These are phyloP conservation scores for Nannizzia gypsea DNA, from an alignment of 2,329 filamentous ascomycete genomes.

Conservation along the genomic window DNA sequence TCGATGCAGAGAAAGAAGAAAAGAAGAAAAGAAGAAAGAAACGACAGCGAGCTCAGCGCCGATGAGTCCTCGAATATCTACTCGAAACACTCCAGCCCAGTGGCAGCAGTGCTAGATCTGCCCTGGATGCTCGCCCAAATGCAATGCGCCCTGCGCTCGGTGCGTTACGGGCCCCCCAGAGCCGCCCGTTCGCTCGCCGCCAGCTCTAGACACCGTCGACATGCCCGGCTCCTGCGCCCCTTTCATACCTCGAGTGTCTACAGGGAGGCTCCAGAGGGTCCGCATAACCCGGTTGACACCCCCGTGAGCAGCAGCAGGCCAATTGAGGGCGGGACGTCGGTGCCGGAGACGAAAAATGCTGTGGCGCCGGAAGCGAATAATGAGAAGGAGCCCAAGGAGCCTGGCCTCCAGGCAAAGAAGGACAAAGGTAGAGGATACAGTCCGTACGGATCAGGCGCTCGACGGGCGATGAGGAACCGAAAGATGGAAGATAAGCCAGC, in stretches of 20 bases:
- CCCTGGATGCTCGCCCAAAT: conserved; percentile 24
- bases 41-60: background rate
- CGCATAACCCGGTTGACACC: background rate
- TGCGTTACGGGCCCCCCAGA: conserved; percentile 13
- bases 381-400: background rate
- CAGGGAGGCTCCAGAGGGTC: background rate
- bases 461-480: conserved; percentile 27
- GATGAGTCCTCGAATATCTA: background rate
- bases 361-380: background rate
- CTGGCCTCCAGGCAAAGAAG: background rate
- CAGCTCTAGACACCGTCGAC: background rate
- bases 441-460: conserved; percentile 31
- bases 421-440: conserved; percentile 18
- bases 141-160: conserved; percentile 27
- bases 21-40: background rate
- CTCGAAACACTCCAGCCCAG: conserved; percentile 8
- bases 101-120: conserved; percentile 12
- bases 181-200: background rate
- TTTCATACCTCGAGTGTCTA: conserved; percentile 2
- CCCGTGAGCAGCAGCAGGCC: background rate
- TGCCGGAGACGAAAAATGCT: background rate
- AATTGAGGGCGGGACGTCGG: background rate
- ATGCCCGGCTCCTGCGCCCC: background rate
- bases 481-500: conserved; percentile 15
- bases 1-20: background rate